Evolutionary conservation across 2,329 filamentous ascomycete species (phyloP).

Genomic region (Pyrenophora graminea): DNA sequence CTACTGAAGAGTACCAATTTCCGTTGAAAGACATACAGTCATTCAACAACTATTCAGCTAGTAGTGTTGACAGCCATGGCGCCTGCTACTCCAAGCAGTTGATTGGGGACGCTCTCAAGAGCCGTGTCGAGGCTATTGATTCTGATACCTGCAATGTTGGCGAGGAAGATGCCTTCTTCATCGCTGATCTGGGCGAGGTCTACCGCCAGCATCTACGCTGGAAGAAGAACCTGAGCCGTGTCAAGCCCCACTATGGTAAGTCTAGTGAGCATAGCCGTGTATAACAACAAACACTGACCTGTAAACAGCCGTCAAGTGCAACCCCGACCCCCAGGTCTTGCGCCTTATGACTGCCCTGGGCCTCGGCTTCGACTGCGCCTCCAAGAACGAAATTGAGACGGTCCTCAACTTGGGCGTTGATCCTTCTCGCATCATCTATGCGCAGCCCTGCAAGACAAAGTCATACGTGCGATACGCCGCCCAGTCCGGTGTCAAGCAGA

Average conservation of each 20-base stretch:
- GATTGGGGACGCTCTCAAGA: slow-evolving; percentile 84
- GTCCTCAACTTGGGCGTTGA: slow-evolving; percentile 81
- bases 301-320: slow-evolving; percentile 88
- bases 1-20: slow-evolving; percentile 48
- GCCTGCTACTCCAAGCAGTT: slow-evolving; percentile 69
- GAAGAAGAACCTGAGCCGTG: slow-evolving; percentile 90
- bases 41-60: slow-evolving; percentile 33
- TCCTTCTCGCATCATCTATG: slow-evolving; percentile 94
- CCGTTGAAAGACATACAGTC: slow-evolving; percentile 45
- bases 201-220: slow-evolving; percentile 98
- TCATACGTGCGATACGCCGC: slow-evolving; percentile 93
- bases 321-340: slow-evolving; percentile 88
- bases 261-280: slow-evolving; percentile 7
- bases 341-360: slow-evolving; percentile 85
- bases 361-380: slow-evolving; percentile 97
- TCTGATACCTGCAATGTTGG: slow-evolving; percentile 86
- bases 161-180: slow-evolving; percentile 97
- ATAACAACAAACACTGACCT: slow-evolving; percentile 28
- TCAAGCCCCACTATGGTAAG: slow-evolving; percentile 95
- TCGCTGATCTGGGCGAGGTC: slow-evolving; percentile 95
- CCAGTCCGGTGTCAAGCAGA: slow-evolving; percentile 85
- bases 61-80: slow-evolving; percentile 53
- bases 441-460: slow-evolving; percentile 99
- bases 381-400: slow-evolving; percentile 95
- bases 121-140: slow-evolving; percentile 82